phyloP scores from a whole-genome alignment of 768 basidiomycete genomes.

The Pleurotus pulmonarius region DNA sequence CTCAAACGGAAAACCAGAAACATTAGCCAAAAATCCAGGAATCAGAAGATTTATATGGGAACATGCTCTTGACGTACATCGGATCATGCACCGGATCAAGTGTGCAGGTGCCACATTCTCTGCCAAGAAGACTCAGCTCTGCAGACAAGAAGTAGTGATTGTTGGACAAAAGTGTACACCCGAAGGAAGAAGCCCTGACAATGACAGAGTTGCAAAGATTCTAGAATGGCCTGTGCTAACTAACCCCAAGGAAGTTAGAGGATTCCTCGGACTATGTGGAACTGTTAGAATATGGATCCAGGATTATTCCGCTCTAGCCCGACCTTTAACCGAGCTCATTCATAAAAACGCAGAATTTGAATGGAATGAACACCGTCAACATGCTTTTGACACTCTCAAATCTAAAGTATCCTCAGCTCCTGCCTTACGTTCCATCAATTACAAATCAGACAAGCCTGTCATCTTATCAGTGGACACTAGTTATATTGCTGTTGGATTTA shows the following conservation, averaged over 20 bases:
- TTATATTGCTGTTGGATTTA: constrained; percentile 21
- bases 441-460: constrained; percentile 17
- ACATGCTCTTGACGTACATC: constrained; percentile 26
- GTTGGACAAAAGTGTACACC: constrained; percentile 19
- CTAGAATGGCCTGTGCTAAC: constrained; percentile 20
- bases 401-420: constrained; percentile 9
- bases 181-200: constrained; percentile 23
- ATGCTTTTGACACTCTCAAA: constrained; percentile 17
- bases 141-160: constrained; percentile 9
- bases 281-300: constrained; percentile 16
- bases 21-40: constrained; percentile 19
- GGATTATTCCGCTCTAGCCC: constrained; percentile 8
- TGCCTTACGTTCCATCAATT: constrained; percentile 25
- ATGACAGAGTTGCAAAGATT: constrained; percentile 12
- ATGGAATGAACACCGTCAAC: constrained; percentile 18
- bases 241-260: constrained; percentile 17
- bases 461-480: constrained; percentile 28
- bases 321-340: constrained; percentile 13
- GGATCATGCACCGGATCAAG: constrained; percentile 25
- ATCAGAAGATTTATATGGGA: constrained; percentile 37
- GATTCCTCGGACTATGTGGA: constrained; percentile 27
- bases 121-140: constrained; percentile 26
- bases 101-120: constrained; percentile 29
- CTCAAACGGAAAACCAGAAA: constrained; percentile 15
- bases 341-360: constrained; percentile 16